Evolutionary conservation across 768 basidiomycete species (phyloP).

Genomic region (Auricularia sp.): DNA sequence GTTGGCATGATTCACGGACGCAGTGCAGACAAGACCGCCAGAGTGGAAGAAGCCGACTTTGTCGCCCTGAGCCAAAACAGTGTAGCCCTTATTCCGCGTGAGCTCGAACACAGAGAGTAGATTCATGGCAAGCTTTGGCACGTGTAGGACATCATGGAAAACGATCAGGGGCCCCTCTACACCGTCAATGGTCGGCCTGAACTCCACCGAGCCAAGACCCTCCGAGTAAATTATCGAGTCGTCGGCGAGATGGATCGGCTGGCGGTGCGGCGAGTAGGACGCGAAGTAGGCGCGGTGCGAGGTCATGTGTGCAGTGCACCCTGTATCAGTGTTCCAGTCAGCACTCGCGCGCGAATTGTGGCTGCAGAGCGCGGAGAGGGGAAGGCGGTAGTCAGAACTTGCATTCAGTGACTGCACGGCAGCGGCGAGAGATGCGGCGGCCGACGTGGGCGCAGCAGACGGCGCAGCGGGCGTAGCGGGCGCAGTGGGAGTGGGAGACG

Average conservation of each 20-base stretch:
- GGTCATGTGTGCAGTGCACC: slow-evolving; percentile 26
- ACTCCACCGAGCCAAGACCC: slow-evolving; percentile 19
- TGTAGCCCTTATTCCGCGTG: slow-evolving; percentile 5
- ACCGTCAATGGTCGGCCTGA: slow-evolving; percentile 12
- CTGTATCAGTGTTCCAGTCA: slow-evolving; percentile 24
- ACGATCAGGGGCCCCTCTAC: not conserved
- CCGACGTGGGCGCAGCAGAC: too few species aligned
- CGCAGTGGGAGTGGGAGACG: too few species aligned
- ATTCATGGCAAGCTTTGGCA: slow-evolving; percentile 16
- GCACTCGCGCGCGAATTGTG: not conserved
- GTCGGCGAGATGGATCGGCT: slow-evolving; percentile 19
- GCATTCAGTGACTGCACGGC: too few species aligned
- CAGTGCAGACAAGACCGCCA: not conserved
- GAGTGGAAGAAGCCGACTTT: not conserved
- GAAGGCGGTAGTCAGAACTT: too few species aligned
- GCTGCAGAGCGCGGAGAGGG: too few species aligned
- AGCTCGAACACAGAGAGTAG: slow-evolving; percentile 13
- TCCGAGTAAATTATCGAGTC: slow-evolving; percentile 16
- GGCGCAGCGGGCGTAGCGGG: too few species aligned
- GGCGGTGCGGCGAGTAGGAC: slow-evolving; percentile 10
- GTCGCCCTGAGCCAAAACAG: not conserved
- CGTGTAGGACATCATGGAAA: slow-evolving; percentile 13
- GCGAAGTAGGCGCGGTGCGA: slow-evolving; percentile 22
- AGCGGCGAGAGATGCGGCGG: too few species aligned
- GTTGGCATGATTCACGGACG: not conserved